Base-by-base conservation (phyloP, 306 rosid species). In the Begonia peltatifolia region DNA sequence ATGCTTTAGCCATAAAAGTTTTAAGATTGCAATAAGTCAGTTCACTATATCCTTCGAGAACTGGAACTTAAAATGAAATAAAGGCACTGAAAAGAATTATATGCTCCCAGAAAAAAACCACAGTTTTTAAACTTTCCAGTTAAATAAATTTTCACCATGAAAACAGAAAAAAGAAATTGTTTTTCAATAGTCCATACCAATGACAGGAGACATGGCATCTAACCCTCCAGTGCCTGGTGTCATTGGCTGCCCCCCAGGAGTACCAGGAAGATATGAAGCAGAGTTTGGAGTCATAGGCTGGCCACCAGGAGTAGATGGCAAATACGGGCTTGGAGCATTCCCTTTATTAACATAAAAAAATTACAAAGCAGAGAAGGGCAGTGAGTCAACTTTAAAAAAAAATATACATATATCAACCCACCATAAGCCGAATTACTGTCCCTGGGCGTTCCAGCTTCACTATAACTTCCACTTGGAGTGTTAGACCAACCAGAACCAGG, bases 241-340 rank as follows among this genome's bases (percentile, higher is more conserved):
- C 99, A 92, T 92, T 12, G 99, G 99, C 71, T 86, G 99, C 69
- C 99, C 99, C 54, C 99, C 99, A 56, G 99, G 99, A 47, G 99
- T 92, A 42, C 99, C 94, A 22, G 99, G 99, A 75, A 92, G 94
- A 79, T 81, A 92, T 54, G 93, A 81, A 17, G 76, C 96, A 11
- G 99, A 81, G 70, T 82, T 92, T 62, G 99, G 99, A 44, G 99
- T 92, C 99, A 83, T 81, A 42, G 99, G 99, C 78, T 87, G 96
- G 50, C 97, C 97, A 71, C 95, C 97, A 12, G 99, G 99, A 60
- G 99, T 92, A 36, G 96, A 92, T 18, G 99, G 99, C 69, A 92
- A 77, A 79, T 92, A 92, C 3, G 99, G 99, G 68, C 99, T 92
- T 1, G 99, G 94, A 75, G 87, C 99, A 87, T 92, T 92, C 25